Evolutionary conservation across 2,329 filamentous ascomycete genomes (phyloP).

Genomic region (Lasiodiplodia sp.): DNA sequence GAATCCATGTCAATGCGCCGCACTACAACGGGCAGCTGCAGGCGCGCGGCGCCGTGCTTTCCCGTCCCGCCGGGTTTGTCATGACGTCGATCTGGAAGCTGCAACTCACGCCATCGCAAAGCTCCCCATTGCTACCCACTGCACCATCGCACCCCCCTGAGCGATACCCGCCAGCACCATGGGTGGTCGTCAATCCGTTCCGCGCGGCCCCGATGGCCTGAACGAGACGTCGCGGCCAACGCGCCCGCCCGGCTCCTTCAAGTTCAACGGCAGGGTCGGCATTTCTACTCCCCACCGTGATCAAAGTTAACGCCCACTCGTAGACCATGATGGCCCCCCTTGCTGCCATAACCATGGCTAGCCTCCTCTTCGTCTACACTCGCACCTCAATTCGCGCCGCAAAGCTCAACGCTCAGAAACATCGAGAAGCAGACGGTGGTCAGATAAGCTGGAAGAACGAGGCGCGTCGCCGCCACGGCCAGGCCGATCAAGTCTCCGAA

Average conservation of each 20-base stretch:
- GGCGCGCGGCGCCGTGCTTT: background rate
- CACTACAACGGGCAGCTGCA: background rate
- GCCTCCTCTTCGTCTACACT: constrained; percentile 67
- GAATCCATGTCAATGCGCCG: constrained; percentile 9
- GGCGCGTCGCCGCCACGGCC: constrained; percentile 60
- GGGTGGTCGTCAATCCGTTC: constrained; percentile 57
- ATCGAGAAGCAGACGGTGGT: constrained; percentile 65
- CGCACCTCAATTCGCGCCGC: constrained; percentile 71
- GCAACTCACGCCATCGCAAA: constrained; percentile 4
- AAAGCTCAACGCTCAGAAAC: constrained; percentile 68
- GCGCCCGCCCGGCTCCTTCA: constrained; percentile 22
- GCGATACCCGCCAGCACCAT: constrained; percentile 38
- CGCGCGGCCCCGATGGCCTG: constrained; percentile 51
- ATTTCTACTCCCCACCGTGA: background rate
- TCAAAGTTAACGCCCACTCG: background rate
- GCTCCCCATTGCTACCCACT: background rate
- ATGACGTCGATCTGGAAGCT: constrained; percentile 23
- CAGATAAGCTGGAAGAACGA: constrained; percentile 64
- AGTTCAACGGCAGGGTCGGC: constrained; percentile 29
- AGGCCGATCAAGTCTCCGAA: constrained; percentile 24
- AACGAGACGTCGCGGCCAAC: constrained; percentile 46
- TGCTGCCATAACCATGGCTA: constrained; percentile 69
- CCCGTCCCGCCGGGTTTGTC: constrained; percentile 9
- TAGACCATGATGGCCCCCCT: constrained; percentile 65
- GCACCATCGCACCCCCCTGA: background rate